Conservation (phyloP, 768 basidiomycete genomes). For the Boletus speciosus region DNA sequence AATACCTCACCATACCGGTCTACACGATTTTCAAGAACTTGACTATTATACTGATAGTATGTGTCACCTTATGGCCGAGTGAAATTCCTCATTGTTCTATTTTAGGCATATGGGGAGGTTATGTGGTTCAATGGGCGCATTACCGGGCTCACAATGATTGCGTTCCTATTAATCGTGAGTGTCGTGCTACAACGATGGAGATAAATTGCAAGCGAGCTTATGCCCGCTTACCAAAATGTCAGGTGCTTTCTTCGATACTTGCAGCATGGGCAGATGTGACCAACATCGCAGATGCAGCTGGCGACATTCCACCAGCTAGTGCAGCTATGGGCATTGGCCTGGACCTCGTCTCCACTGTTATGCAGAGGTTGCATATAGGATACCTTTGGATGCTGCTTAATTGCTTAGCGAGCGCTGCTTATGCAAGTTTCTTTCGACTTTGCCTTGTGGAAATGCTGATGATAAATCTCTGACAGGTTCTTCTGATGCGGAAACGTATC, state of each 20-base stretch:
- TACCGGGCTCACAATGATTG: slow-evolving; percentile 80
- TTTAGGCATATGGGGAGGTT: slow-evolving; percentile 93
- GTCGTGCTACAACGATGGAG: background rate
- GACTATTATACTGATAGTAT: slow-evolving; percentile 96
- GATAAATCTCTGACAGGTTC: slow-evolving; percentile 52
- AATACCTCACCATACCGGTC: slow-evolving; percentile 94
- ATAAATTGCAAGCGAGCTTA: background rate
- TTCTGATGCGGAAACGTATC: slow-evolving; percentile 95
- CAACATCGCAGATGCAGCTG: slow-evolving; percentile 33
- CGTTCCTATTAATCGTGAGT: slow-evolving; percentile 89
- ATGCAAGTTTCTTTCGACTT: slow-evolving; percentile 48
- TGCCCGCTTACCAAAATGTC: background rate
- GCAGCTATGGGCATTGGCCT: slow-evolving; percentile 28
- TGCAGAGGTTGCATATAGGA: slow-evolving; percentile 66
- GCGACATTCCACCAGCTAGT: slow-evolving; percentile 25
- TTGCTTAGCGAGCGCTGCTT: slow-evolving; percentile 85
- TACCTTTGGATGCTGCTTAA: slow-evolving; percentile 98
- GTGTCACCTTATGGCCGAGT: slow-evolving; percentile 25
- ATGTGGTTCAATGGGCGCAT: slow-evolving; percentile 93
- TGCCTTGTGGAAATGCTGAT: slow-evolving; percentile 2
- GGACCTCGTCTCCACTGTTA: slow-evolving; percentile 40
- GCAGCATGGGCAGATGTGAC: slow-evolving; percentile 93
- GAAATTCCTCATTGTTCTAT: background rate
- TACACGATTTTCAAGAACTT: slow-evolving; percentile 99
- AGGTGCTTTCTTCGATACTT: slow-evolving; percentile 91